phyloP scores from a whole-genome alignment of 2,329 filamentous ascomycete species.

The Alternaria dauci region DNA sequence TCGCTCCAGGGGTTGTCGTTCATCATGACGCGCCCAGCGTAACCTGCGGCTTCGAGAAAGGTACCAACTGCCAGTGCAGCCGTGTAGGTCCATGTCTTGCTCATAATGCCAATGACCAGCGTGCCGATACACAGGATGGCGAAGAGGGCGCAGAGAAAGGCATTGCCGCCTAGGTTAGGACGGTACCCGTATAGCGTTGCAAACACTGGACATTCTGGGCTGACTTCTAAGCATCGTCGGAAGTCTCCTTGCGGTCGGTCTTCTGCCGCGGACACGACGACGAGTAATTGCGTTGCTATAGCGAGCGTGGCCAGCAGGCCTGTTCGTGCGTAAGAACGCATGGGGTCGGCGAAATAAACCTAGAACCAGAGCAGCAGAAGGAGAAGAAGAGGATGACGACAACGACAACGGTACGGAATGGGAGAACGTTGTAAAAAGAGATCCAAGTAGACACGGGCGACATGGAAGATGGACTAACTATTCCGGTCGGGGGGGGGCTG shows the following conservation, averaged over 20 bases:
- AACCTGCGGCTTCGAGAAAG: slow-evolving; percentile 55
- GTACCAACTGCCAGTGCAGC: slow-evolving; percentile 52
- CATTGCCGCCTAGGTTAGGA: slow-evolving; percentile 51
- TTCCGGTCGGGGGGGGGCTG: slow-evolving; percentile 6
- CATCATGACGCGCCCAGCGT: slow-evolving; percentile 55
- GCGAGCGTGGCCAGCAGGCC: slow-evolving; percentile 18
- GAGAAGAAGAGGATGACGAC: not conserved
- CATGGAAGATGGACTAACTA: slow-evolving; percentile 8
- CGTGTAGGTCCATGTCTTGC: slow-evolving; percentile 53
- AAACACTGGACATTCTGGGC: slow-evolving; percentile 41
- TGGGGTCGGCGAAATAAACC: slow-evolving; percentile 4
- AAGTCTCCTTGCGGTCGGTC: slow-evolving; percentile 34
- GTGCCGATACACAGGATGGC: slow-evolving; percentile 27
- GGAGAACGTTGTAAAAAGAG: not conserved
- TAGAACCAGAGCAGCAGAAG: not conserved
- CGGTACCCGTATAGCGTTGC: slow-evolving; percentile 53
- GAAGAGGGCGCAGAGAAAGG: slow-evolving; percentile 47
- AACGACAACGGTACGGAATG: not conserved
- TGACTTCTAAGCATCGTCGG: slow-evolving; percentile 34
- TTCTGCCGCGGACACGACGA: slow-evolving; percentile 23
- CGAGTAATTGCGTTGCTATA: slow-evolving; percentile 17
- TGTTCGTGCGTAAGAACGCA: slow-evolving; percentile 17
- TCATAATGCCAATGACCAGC: slow-evolving; percentile 38
- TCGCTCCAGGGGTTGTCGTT: slow-evolving; percentile 54
- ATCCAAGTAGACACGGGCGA: not conserved